phyloP scores from a whole-genome alignment of 2,329 filamentous ascomycete genomes.

The Penicillium sp. region DNA sequence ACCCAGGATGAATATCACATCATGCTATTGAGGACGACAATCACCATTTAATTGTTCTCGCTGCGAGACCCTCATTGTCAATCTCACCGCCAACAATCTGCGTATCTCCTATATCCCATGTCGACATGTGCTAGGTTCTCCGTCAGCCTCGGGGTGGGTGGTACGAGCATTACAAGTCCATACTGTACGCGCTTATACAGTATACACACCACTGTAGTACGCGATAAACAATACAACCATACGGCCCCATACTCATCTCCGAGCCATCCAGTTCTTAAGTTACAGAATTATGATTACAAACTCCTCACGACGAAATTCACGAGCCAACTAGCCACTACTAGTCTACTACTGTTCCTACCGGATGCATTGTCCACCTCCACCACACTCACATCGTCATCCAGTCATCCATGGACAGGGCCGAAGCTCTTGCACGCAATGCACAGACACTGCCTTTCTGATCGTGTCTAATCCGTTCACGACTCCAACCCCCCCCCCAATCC shows the following conservation, averaged over 20 bases:
- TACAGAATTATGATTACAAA: neutral
- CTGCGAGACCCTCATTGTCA: neutral
- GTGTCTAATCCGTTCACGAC: neutral
- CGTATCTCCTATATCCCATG: neutral
- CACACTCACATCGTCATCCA: neutral
- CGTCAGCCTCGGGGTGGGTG: neutral
- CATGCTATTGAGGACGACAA: neutral
- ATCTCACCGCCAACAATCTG: neutral
- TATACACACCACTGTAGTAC: neutral
- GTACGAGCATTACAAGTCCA: neutral
- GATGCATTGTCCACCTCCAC: neutral
- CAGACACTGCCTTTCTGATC: neutral
- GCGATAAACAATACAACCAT: neutral
- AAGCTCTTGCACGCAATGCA: neutral
- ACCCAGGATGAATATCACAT: neutral
- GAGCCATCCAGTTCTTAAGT: neutral
- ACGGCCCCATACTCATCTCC: constrained; percentile 6
- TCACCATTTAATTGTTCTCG: neutral
- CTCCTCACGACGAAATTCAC: neutral
- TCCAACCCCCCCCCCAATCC: neutral
- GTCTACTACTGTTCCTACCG: neutral
- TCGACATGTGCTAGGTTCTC: neutral
- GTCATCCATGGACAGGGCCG: neutral
- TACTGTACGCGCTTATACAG: neutral
- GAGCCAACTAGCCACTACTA: neutral